Evolutionary conservation across 768 basidiomycete genomes (phyloP), one percentile per base, ranked within the genome.

Genomic region (Rhizopogon roseolus): DNA sequence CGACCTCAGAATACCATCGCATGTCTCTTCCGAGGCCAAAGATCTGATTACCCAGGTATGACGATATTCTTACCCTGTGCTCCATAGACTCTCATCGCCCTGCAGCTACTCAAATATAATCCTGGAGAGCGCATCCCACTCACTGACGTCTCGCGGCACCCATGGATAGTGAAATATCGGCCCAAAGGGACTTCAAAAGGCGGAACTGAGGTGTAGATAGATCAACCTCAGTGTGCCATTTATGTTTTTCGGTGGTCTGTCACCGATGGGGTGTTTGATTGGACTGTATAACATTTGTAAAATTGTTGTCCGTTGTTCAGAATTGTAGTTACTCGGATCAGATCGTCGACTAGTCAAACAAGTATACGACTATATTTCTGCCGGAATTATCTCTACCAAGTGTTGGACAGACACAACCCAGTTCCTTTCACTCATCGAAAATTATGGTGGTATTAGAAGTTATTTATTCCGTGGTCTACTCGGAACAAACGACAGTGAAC

Each of bases 101-200:
- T 14, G 11, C 42, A 98, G 96, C 81, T 98, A 14, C 80, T 98
- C 13, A 86, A 82, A 67, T 84, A 91, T 57, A 85, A 90, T 22
- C 90, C 93, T 0, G 79, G 85, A 60, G 79, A 86, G 53, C 83
- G 95, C 5, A 60, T 98, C 14, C 74, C 93, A 0, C 76, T 97
- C 25, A 66, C 72, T 0, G 85, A 93, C 14, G 94, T 93, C 29
- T 74, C 85, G 27, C 74, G 74, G 4, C 94, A 96, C 63, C 92
- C 93, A 9, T 98, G 95, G 93, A 87, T 98, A 44, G 71, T 84
- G 25, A 86, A 77, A 62, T 77, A 88, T 57, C 74, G 85, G 34
- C 77, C 81, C 5, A 84, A 81, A 61, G 73, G 72, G 16, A 54
- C 57, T 41, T 69, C 68, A 17, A 66, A 57, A 43, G 65, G 68